Conservation (phyloP, 1,139 yeast species). For the Hemisphaericaspora xylofermentans region DNA sequence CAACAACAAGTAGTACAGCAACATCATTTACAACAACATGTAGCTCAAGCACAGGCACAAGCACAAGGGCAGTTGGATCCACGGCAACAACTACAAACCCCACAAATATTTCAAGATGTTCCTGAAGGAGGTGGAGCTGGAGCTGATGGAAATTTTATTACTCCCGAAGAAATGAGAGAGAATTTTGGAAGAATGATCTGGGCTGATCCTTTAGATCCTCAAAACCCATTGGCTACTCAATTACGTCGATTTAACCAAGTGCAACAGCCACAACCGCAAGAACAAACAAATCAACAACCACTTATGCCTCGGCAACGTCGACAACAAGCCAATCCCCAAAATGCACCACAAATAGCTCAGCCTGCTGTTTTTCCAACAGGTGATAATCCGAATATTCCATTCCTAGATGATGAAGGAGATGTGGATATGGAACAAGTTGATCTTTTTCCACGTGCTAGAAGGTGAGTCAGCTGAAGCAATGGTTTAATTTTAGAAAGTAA, state of each 20-base stretch:
- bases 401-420: conserved; percentile 29
- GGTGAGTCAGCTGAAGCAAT: not conserved
- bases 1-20: not conserved
- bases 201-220: conserved; percentile 24
- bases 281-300: conserved; percentile 9
- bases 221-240: not conserved
- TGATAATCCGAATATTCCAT: conserved; percentile 24
- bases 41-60: not conserved
- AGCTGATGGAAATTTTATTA: conserved; percentile 25
- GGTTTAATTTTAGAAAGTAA: no score
- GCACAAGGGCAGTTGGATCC: conserved; percentile 3
- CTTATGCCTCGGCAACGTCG: conserved; percentile 10
- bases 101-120: conserved; percentile 28
- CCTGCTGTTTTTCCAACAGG: conserved; percentile 44
- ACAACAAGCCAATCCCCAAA: conserved; percentile 17
- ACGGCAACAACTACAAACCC: conserved; percentile 3
- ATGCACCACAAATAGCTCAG: conserved; percentile 46
- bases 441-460: conserved; percentile 28
- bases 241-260: conserved; percentile 3
- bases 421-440: conserved; percentile 31
- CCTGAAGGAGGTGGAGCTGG: conserved; percentile 19
- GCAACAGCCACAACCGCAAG: conserved; percentile 10
- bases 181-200: conserved; percentile 37
- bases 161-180: conserved; percentile 41
- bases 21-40: conserved; percentile 1